phyloP scores from a whole-genome alignment of 129 eudicot genomes.

The Pulicaria dysenterica region DNA sequence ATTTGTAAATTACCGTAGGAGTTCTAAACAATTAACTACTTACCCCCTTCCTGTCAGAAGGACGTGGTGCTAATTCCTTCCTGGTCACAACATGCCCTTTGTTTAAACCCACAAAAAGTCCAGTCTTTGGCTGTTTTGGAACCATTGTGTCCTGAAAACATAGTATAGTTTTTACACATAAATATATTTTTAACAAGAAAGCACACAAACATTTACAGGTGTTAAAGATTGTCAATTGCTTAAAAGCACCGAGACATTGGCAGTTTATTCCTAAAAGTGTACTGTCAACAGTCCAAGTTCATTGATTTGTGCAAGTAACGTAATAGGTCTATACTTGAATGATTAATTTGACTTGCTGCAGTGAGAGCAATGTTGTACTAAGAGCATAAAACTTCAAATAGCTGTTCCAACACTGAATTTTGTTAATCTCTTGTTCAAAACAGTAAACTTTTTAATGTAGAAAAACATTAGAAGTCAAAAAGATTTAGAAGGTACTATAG shows the following conservation, averaged over 20 bases:
- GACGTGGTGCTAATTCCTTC: conserved; percentile 39
- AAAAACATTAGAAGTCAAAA: too few relatives aligned
- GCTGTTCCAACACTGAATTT: not conserved
- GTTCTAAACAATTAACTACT: not conserved
- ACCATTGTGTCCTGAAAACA: conserved; percentile 13
- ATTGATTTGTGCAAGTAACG: not conserved
- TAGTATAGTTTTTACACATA: not conserved
- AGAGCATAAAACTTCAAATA: not conserved
- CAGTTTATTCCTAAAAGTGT: not conserved
- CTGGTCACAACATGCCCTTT: conserved; percentile 31
- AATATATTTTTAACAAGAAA: not conserved
- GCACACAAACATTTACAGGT: not conserved
- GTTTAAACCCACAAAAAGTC: conserved; percentile 41
- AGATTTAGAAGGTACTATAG: too few relatives aligned
- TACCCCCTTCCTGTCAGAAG: conserved; percentile 41
- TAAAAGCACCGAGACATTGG: not conserved
- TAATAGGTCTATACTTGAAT: not conserved
- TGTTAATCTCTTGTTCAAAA: not conserved
- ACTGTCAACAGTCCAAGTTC: not conserved
- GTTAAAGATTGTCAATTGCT: not conserved
- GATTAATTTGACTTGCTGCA: too few relatives aligned
- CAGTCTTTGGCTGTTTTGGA: conserved; percentile 34
- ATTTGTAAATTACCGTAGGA: not conserved
- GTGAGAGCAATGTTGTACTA: not conserved
- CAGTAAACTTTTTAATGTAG: too few relatives aligned